A percentile compares a stretch with the other conserved stretches of the same genome.
Evolutionary conservation across 2,329 filamentous ascomycete species (phyloP).

Genomic region (Paecilomyces formosus): DNA sequence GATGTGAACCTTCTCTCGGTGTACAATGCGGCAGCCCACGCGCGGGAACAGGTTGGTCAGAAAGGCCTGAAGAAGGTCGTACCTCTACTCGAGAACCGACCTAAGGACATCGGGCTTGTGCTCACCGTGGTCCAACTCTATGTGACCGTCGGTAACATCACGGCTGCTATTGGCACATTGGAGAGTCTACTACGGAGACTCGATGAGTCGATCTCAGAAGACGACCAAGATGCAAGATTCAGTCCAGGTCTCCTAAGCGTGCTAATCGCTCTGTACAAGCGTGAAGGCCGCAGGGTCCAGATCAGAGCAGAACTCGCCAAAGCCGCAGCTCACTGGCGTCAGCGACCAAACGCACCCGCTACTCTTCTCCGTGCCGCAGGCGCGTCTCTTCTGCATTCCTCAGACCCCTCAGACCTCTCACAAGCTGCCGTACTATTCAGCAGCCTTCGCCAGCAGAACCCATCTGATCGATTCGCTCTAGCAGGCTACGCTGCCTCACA

Average conservation of each 20-base stretch:
- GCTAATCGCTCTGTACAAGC: constrained; percentile 68
- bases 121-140: constrained; percentile 79
- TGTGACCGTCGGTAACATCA: constrained; percentile 61
- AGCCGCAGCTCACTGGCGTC: constrained; percentile 55
- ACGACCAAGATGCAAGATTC: constrained; percentile 64
- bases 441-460: constrained; percentile 59
- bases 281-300: constrained; percentile 64
- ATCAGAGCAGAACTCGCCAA: constrained; percentile 28
- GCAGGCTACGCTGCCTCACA: constrained; percentile 84
- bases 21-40: constrained; percentile 67
- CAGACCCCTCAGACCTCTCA: constrained; percentile 58
- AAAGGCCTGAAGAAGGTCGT: constrained; percentile 63
- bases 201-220: constrained; percentile 51
- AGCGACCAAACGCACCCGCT: constrained; percentile 50
- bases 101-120: constrained; percentile 71
- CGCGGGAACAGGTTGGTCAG: constrained; percentile 52
- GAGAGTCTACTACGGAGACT: constrained; percentile 68
- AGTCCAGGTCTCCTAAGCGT: constrained; percentile 79
- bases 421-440: constrained; percentile 74
- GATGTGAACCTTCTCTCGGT: constrained; percentile 52
- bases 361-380: constrained; percentile 74
- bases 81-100: constrained; percentile 62
- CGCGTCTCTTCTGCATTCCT: constrained; percentile 71
- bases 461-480: constrained; percentile 58
- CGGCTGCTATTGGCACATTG: constrained; percentile 65